phyloP scores from a whole-genome alignment of 1,139 yeast species.

The Saccharomycopsis hybrid region DNA sequence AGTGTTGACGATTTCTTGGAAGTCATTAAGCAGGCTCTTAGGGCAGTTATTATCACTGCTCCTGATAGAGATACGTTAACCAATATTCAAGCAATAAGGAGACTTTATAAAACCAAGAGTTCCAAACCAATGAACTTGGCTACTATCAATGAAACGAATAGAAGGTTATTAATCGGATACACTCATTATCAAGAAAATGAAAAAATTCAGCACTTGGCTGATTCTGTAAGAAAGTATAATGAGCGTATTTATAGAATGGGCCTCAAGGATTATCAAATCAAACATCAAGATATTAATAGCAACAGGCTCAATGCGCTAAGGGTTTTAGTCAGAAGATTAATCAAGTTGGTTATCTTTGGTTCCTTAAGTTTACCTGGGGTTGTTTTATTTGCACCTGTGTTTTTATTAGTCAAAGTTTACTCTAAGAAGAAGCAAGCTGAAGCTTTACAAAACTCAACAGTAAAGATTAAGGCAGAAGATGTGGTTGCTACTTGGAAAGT shows the following conservation, averaged over 20 bases:
- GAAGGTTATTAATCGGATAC: conserved; percentile 62
- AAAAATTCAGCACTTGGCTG: conserved; percentile 44
- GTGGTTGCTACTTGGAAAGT: conserved; percentile 77
- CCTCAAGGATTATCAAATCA: conserved; percentile 67
- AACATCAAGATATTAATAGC: conserved; percentile 38
- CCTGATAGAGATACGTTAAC: conserved; percentile 70
- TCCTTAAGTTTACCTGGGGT: conserved; percentile 49
- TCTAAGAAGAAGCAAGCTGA: conserved; percentile 51
- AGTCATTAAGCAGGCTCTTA: conserved; percentile 49
- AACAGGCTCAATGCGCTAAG: conserved; percentile 25
- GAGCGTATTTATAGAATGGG: conserved; percentile 46
- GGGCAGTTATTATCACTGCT: conserved; percentile 68
- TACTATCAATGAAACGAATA: conserved; percentile 63
- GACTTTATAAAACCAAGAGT: conserved; percentile 52
- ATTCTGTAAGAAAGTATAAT: conserved; percentile 50
- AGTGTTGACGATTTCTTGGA: conserved; percentile 53
- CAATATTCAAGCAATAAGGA: conserved; percentile 70
- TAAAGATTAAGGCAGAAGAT: conserved; percentile 66
- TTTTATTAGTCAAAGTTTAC: conserved; percentile 46
- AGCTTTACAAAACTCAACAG: conserved; percentile 61
- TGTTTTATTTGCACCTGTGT: conserved; percentile 60
- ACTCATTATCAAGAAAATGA: conserved; percentile 54
- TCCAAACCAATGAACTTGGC: conserved; percentile 53
- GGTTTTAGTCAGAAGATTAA: conserved; percentile 28
- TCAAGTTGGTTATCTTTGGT: conserved; percentile 27